Base-by-base conservation (phyloP, 345 rosid genomes). In the Ceriops decandra region DNA sequence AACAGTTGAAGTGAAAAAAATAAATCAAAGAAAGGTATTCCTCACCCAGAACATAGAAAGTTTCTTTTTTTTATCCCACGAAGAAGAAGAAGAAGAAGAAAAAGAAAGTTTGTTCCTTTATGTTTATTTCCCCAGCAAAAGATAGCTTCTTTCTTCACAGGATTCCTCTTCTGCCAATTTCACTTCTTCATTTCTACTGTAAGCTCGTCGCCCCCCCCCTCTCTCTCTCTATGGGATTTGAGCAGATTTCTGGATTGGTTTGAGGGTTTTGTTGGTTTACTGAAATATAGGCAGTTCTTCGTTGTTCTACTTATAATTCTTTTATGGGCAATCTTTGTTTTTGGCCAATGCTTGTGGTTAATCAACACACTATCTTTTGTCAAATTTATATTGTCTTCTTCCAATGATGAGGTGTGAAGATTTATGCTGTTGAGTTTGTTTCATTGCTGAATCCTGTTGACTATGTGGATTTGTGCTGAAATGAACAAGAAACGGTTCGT, bases 121-220 rank as follows among this genome's bases (percentile, higher is more conserved):
- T 54, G 59, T 42, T 42, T 42, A 17, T 42, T 42, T 42, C 49
- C 15, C 4, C 10, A 38, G 46, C 10, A 38, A 38, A 38, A 38
- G 15, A 11, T 9, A 10, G 46, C 15, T 11, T 42, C 28, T 54
- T 54, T 54, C 28, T 54, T 54, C 28, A 8, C 5, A 54, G 59
- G 59, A 22, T 22, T 26, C 24, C 27, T 63, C 7, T n/a, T 57
- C n/a, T 28, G 46, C 49, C 4, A 31, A 60, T 32, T 59, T 68
- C 58, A 30, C 72, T 57, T 36, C 15, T 20, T 60, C 20, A 31
- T 22, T 42, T 15, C 13, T 6, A n/a, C n/a, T 69, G 66, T 61
- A 63, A 62, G 35, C 28, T 26, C 5, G n/a, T 5, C 17, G 5
- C 15, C 47, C 15, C 47, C 1, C 49, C 13, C 49, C 19, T 13